Percentiles rank a stretch among this genome's conserved stretches.
These are phyloP conservation scores for Inonotus obliquus DNA, from an alignment of 1,284 basidiomycete species.

Conservation along the genomic window DNA sequence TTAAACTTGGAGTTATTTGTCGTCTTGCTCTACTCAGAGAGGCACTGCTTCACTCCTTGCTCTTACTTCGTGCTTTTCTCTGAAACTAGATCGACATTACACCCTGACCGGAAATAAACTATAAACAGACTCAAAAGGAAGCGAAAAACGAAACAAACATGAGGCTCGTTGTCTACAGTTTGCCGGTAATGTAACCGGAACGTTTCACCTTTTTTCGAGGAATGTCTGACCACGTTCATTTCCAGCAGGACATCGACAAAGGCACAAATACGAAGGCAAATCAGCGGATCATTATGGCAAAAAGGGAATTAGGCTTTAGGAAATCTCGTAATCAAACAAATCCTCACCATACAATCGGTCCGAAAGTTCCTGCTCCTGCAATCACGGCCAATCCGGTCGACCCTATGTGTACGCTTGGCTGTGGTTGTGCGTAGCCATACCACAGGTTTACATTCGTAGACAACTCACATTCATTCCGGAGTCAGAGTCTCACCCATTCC, in stretches of 20 bases:
- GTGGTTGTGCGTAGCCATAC: too few relatives aligned
- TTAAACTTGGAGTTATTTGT: too few relatives aligned
- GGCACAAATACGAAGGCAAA: slow-evolving; percentile 8
- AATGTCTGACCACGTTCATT: neutral
- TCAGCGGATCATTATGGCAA: neutral
- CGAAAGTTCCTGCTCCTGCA: neutral
- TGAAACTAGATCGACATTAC: neutral
- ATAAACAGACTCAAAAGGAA: neutral
- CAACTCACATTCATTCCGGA: neutral
- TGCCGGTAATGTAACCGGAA: neutral
- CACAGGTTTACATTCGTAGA: neutral
- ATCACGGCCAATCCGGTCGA: neutral
- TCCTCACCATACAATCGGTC: neutral
- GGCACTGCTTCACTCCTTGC: too few relatives aligned
- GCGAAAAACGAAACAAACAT: neutral
- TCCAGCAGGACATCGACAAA: neutral
- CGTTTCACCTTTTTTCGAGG: neutral
- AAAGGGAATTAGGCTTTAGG: slow-evolving; percentile 5
- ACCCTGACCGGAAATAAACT: neutral
- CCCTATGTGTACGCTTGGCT: too few relatives aligned
- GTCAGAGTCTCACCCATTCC: neutral
- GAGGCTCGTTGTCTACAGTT: neutral
- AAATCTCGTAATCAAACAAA: neutral
- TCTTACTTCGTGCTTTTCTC: neutral
- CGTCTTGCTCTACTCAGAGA: too few relatives aligned